Evolutionary conservation across 164 flowering plant genomes (phyloP).

Genomic region (Chimonanthus praecox): DNA sequence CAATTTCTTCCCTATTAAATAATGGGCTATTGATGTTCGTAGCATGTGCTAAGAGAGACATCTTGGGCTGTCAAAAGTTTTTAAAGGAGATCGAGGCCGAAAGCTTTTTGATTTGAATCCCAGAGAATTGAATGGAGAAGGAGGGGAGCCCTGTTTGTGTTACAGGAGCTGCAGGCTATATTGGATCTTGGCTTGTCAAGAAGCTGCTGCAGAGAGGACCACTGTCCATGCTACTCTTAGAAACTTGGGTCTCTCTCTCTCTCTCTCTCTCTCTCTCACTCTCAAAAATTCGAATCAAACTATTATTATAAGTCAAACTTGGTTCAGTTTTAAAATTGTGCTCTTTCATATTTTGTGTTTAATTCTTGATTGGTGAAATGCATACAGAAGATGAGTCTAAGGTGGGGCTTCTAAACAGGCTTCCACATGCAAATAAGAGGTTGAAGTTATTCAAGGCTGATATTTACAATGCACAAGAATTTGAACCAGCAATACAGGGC

Average conservation of each 20-base stretch:
- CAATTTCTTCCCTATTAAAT: too few species aligned
- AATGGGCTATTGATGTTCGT: too few species aligned
- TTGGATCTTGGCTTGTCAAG: conserved; percentile 46
- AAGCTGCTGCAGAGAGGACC: conserved; percentile 40
- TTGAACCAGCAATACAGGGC: conserved; percentile 32
- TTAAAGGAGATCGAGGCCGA: too few species aligned
- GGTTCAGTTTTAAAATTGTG: background rate
- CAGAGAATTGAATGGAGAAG: background rate
- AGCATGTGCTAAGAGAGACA: too few species aligned
- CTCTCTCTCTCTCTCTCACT: conserved; percentile 9
- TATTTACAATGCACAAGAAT: conserved; percentile 15
- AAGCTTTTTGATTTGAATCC: too few species aligned
- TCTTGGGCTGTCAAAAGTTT: too few species aligned
- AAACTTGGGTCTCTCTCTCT: conserved; percentile 26
- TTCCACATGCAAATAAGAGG: conserved; percentile 32
- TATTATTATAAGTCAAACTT: background rate
- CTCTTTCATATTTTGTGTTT: background rate
- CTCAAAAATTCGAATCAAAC: background rate
- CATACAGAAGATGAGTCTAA: conserved; percentile 29
- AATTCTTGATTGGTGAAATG: background rate
- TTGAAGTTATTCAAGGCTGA: conserved; percentile 41
- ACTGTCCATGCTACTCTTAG: conserved; percentile 48
- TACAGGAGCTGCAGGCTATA: conserved; percentile 48
- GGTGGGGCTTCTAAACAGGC: conserved; percentile 31
- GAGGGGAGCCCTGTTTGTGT: conserved; percentile 31